Evolutionary conservation across 345 rosid species (phyloP).

Genomic region (Eucalyptus virginea): DNA sequence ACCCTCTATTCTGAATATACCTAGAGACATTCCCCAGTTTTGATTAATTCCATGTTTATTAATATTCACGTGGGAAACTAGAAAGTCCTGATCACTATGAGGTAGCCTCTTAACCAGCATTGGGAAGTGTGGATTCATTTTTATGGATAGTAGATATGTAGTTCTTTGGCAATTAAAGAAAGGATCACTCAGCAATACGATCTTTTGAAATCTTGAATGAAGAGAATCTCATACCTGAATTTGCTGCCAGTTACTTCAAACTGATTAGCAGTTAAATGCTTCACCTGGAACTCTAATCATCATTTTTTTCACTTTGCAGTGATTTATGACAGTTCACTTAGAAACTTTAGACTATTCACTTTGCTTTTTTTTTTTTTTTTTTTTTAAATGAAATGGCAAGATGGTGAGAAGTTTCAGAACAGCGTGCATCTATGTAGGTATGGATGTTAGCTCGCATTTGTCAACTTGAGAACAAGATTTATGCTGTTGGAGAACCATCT

Average conservation of each 20-base stretch:
- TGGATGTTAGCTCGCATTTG: conserved; percentile 98
- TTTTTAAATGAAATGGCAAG: not conserved
- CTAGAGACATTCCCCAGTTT: not conserved
- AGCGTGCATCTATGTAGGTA: conserved; percentile 21
- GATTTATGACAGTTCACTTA: not conserved
- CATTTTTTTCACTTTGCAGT: not conserved
- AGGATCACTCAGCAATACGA: not conserved
- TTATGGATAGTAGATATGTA: not conserved
- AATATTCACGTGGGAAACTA: not conserved
- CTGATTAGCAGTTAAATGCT: not conserved
- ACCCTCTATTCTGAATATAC: not conserved
- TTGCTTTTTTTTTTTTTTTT: not conserved
- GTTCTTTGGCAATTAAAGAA: not conserved
- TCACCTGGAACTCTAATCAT: not conserved
- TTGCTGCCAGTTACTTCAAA: not conserved
- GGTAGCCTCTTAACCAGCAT: not conserved
- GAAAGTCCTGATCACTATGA: not conserved
- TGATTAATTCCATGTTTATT: not conserved
- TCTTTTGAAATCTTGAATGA: not conserved
- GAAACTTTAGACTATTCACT: not conserved
- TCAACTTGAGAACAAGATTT: conserved; percentile 95
- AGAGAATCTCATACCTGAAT: not conserved
- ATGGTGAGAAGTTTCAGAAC: not conserved
- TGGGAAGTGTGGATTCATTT: not conserved
- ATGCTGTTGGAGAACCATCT: conserved; percentile 87